Evolutionary conservation across 2,329 filamentous ascomycete species (phyloP), one percentile per base, ranked within the genome.

Genomic region (Colletotrichum australisinense): DNA sequence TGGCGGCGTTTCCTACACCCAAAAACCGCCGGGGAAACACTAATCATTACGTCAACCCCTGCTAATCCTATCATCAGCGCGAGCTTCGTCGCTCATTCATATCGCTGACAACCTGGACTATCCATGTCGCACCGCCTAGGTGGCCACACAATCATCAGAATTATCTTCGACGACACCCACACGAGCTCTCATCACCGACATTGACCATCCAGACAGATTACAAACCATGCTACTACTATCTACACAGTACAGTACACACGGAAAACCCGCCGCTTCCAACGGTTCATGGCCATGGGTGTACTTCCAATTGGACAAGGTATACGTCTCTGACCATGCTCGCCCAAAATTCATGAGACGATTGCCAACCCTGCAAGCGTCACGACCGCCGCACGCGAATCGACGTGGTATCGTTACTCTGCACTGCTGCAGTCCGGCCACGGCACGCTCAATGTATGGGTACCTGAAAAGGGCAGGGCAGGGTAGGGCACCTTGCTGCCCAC

Each of bases 341-440:
- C 11, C 30, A 72, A 63, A 72, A 63, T 52, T 57, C 35, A 73
- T 72, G 62, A 72, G 71, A 72, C 71, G 56, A 67, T 35, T 46
- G 56, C 49, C 26, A 67, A 71, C 69, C 69, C 67, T 64, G 66
- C 70, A 69, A 73, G 66, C 70, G 66, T 69, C 66, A 69, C 58
- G 66, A 46, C 58, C 70, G 67, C 66, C 53, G 52, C 58, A 63
- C 16, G 59, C 65, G 30, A 70, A 70, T 73, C 66, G 60, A 73
- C n/a, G 60, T 64, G 14, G 69, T 38, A 69, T 64, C 57, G 30
- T 58, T 28, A 52, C 52, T 55, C 42, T 32, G n/a, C 32, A 35
- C 32, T 35, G 32, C 32, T 35, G 32, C 26, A 26, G 12, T 56
- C 59, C 24, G 46, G 49, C 65, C 38, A 58, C 69, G 8, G 65